phyloP scores from a whole-genome alignment of 176 grass and related monocot genomes.

The Ampelocalamus luodianensis region DNA sequence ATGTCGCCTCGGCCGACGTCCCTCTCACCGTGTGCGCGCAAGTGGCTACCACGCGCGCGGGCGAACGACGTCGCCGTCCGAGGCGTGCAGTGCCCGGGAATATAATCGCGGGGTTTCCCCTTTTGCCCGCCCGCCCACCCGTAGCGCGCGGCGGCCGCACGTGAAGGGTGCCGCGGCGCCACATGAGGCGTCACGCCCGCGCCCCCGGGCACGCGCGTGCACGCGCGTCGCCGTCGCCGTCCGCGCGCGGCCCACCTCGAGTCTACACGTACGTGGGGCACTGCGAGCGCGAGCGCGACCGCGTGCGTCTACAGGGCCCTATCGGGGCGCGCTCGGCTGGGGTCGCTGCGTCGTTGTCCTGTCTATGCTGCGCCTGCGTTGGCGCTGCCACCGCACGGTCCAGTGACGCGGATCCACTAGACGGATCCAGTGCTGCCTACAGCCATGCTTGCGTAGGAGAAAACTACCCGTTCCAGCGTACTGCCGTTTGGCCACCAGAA shows the following conservation, averaged over 20 bases:
- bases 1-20: not conserved
- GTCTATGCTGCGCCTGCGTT: not conserved
- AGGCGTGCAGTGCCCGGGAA: not conserved
- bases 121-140: no score
- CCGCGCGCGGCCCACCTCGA: not conserved
- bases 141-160: not conserved
- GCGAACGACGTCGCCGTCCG: constrained; percentile 1
- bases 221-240: no score
- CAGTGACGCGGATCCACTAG: not conserved
- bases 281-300: not conserved
- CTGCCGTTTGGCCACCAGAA: no score
- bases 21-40: not conserved
- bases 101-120: no score
- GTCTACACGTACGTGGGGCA: not conserved
- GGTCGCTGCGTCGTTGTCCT: not conserved
- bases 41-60: not conserved
- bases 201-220: no score
- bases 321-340: no score
- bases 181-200: constrained; percentile 11
- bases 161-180: constrained; percentile 28
- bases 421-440: not conserved
- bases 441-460: not conserved
- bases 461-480: not conserved
- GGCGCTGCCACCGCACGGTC: not conserved
- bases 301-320: constrained; percentile 30